These are phyloP conservation scores for Mycena polygramma DNA, from an alignment of 768 basidiomycete genomes.

Conservation along the genomic window DNA sequence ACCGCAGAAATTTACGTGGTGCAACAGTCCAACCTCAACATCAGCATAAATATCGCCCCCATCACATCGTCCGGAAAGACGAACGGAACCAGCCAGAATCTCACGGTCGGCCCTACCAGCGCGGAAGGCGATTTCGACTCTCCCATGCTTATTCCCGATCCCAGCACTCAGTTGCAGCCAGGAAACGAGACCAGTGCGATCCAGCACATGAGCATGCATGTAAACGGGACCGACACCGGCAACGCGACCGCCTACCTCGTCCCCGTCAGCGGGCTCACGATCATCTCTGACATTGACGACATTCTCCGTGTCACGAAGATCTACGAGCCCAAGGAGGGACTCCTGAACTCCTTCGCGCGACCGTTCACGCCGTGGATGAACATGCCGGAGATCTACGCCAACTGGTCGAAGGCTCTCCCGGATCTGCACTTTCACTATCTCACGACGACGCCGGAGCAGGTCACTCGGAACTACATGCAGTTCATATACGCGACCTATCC, in stretches of 20 bases:
- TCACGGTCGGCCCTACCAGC: conserved; percentile 29
- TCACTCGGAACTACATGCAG: conserved; percentile 49
- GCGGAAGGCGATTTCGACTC: conserved; percentile 26
- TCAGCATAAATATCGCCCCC: conserved; percentile 16
- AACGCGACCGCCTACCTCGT: conserved; percentile 49
- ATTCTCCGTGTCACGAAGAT: conserved; percentile 51
- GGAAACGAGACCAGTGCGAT: conserved; percentile 20
- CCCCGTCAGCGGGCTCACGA: conserved; percentile 43
- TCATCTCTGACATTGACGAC: conserved; percentile 52
- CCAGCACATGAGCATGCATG: conserved; percentile 19
- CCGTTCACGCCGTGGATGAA: conserved; percentile 45
- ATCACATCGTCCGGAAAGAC: conserved; percentile 8
- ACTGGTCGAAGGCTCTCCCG: conserved; percentile 43
- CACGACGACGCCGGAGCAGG: conserved; percentile 49
- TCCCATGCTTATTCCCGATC: conserved; percentile 19
- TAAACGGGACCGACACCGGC: conserved; percentile 21
- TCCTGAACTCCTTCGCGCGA: conserved; percentile 48
- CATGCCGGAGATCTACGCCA: conserved; percentile 45
- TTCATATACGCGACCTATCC: conserved; percentile 48
- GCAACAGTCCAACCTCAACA: conserved; percentile 24
- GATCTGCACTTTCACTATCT: conserved; percentile 50
- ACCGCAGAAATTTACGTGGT: conserved; percentile 29
- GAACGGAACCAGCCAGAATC: conserved; percentile 26
- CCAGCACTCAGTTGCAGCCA: not conserved
- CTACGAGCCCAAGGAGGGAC: conserved; percentile 48